Conservation (phyloP, 2,329 filamentous ascomycete genomes). For the Phoma herbarum region DNA sequence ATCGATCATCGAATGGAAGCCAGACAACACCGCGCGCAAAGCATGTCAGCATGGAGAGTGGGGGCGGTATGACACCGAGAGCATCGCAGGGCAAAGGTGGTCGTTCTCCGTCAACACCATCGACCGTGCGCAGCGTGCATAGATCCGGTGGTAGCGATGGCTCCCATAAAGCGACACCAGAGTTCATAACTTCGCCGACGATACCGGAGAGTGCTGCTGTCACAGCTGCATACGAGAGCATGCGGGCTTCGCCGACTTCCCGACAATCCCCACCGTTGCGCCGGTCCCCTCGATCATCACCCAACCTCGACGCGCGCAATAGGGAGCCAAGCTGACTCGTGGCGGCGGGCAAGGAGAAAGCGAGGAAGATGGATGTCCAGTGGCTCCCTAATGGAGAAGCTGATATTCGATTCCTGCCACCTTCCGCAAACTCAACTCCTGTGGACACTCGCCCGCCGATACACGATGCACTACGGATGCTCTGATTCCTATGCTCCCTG, state of each 20-base stretch:
- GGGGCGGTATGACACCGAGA: constrained; percentile 45
- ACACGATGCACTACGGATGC: constrained; percentile 16
- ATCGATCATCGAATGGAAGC: constrained; percentile 37
- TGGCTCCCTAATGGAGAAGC: constrained; percentile 48
- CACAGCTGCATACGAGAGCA: constrained; percentile 35
- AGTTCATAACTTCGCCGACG: constrained; percentile 36
- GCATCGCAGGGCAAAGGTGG: constrained; percentile 40
- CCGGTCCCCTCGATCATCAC: constrained; percentile 33
- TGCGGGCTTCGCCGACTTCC: constrained; percentile 40
- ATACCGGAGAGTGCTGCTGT: constrained; percentile 44
- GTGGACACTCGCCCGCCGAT: constrained; percentile 24
- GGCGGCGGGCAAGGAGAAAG: constrained; percentile 43
- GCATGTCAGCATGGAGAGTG: constrained; percentile 43
- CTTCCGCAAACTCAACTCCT: constrained; percentile 31
- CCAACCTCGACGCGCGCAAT: constrained; percentile 30
- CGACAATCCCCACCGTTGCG: constrained; percentile 45
- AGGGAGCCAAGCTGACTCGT: constrained; percentile 44
- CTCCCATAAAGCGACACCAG: constrained; percentile 41
- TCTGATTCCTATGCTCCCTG: not conserved
- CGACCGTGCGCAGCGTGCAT: constrained; percentile 43
- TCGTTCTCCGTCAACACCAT: constrained; percentile 46
- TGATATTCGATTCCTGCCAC: constrained; percentile 45
- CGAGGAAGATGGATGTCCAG: constrained; percentile 49
- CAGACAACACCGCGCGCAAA: constrained; percentile 45
- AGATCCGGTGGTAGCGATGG: constrained; percentile 38